Base-by-base conservation (phyloP, 2,329 filamentous ascomycete genomes). In the Colletotrichum musicola region DNA sequence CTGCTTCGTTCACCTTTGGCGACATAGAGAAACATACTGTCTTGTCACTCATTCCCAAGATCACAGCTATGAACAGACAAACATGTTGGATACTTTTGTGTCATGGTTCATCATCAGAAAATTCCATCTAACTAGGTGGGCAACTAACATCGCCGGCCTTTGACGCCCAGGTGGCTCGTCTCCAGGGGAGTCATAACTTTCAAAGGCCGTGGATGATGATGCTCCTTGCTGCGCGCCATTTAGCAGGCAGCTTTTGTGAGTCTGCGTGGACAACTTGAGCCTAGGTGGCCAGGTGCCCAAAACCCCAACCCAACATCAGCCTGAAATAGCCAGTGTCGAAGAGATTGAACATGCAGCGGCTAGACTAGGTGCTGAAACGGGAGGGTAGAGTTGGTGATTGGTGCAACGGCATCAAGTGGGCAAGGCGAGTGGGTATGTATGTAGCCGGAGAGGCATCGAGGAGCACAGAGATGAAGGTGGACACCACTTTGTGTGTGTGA, bases 381-480 rank as follows among this genome's bases (percentile, higher is more conserved):
- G 46, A 16, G 20, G 20, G 20, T 18, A 35, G 30, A 35, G 30
- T 35, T 35, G 30, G 30, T 10, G 10, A 35, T 35, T 35, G n/a
- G 14, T 18, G 27, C 22, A 35, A 27, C 25, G 25, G 12, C 9
- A 30, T 56, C 20, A 40, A 22, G 25, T 46, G 59, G 14, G 30
- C 35, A 56, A 51, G 30, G 2, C 20, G 38, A 46, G 7, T 46
- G 59, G 64, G 62, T 57, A 57, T 44, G 59, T 56, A 44, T 57
- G 49, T 38, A 25, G 25, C 35, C 58, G 35, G 38, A 44, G 40
- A 65, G 42, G 42, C 51, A 46, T 50, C 25, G 7, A 40, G 13
- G n/a, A 53, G 56, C 50, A 56, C 50, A 62, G 30, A n/a, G 35
- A 13, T 18, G 16, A 38, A n/a, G 16, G 20, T 4, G 22, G 16